A percentile compares a stretch with the other conserved stretches of the same genome.
These are phyloP conservation scores for Hevea brasiliensis DNA, from an alignment of 345 rosid species.

Conservation along the genomic window DNA sequence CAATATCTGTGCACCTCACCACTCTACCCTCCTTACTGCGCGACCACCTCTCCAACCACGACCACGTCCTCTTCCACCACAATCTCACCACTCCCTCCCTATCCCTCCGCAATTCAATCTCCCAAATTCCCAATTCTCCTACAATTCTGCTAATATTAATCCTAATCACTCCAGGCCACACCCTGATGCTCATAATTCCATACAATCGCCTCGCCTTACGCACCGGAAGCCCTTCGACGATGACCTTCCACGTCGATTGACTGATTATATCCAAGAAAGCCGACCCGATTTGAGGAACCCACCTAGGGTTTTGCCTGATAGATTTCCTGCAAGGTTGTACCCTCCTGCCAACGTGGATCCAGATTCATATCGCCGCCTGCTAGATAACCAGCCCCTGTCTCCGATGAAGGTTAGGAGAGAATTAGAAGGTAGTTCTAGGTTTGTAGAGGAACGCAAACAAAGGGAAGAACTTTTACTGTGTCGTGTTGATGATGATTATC, in stretches of 20 bases:
- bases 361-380: slow-evolving; percentile 26
- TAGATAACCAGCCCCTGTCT: slow-evolving; percentile 38
- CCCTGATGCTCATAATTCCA: slow-evolving; percentile 25
- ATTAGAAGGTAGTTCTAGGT: slow-evolving; percentile 46
- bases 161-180: slow-evolving; percentile 15
- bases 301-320: slow-evolving; percentile 29
- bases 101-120: slow-evolving; percentile 31
- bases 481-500: slow-evolving; percentile 21
- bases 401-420: slow-evolving; percentile 43
- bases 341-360: slow-evolving; percentile 22
- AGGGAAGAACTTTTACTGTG: slow-evolving; percentile 35
- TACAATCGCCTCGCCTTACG: slow-evolving; percentile 29
- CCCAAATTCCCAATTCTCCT: slow-evolving; percentile 34
- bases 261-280: slow-evolving; percentile 20
- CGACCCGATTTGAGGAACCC: slow-evolving; percentile 30
- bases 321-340: slow-evolving; percentile 25
- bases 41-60: slow-evolving; percentile 26
- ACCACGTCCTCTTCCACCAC: slow-evolving; percentile 23
- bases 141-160: slow-evolving; percentile 29
- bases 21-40: slow-evolving; percentile 20
- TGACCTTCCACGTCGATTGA: slow-evolving; percentile 12
- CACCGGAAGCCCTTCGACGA: slow-evolving; percentile 15
- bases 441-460: slow-evolving; percentile 39
- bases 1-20: slow-evolving; percentile 13
- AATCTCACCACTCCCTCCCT: slow-evolving; percentile 23